phyloP scores from a whole-genome alignment of 2,329 filamentous ascomycete species.

The Fusarium avenaceum region DNA sequence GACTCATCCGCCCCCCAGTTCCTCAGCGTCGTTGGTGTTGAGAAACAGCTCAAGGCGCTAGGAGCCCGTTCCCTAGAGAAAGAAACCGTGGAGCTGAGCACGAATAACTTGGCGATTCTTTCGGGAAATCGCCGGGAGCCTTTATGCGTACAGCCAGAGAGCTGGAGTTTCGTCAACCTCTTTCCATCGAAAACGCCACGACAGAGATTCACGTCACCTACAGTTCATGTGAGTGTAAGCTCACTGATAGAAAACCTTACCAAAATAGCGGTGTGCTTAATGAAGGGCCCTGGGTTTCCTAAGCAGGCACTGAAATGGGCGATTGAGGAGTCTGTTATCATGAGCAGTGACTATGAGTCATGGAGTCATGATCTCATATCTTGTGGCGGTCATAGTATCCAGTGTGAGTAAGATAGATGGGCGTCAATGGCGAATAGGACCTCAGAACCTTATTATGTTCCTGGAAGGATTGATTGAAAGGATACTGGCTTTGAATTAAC shows the following conservation, averaged over 20 bases:
- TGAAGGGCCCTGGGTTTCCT: constrained; percentile 7
- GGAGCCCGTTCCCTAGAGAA: neutral
- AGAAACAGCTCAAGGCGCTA: constrained; percentile 6
- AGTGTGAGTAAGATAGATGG: too few relatives aligned
- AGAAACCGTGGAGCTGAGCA: neutral
- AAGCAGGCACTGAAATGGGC: constrained; percentile 1
- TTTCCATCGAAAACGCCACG: neutral
- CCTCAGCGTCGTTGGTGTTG: constrained; percentile 5
- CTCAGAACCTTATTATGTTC: too few relatives aligned
- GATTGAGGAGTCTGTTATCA: neutral
- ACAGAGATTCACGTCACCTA: neutral
- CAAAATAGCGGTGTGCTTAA: constrained; percentile 6
- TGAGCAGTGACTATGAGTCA: too few relatives aligned
- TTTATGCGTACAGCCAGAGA: neutral
- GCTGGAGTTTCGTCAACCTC: constrained; percentile 16
- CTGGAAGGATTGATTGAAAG: too few relatives aligned
- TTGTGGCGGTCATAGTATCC: too few relatives aligned
- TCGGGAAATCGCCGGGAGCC: neutral
- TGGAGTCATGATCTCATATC: too few relatives aligned
- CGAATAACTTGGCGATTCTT: neutral
- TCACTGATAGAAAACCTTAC: neutral
- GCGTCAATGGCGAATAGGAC: too few relatives aligned
- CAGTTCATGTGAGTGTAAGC: neutral
- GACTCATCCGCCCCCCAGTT: constrained; percentile 1
- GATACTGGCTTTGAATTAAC: too few relatives aligned